phyloP scores from a whole-genome alignment of 805 yeast species.

The Hyphopichia homilentoma region DNA sequence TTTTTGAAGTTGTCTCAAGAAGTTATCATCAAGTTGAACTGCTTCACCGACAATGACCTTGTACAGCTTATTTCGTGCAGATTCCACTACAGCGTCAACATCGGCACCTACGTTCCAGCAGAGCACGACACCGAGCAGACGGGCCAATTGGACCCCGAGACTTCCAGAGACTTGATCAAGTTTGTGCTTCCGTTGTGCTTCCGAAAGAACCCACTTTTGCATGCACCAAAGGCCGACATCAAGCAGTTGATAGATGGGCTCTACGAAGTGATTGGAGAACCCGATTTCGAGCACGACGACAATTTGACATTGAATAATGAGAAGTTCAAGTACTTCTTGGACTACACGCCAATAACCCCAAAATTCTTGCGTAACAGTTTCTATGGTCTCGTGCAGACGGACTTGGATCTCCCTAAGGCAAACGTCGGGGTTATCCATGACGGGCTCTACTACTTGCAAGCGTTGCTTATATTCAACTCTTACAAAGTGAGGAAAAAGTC shows the following conservation, averaged over 20 bases:
- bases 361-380: conserved; percentile 47
- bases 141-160: conserved; percentile 21
- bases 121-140: conserved; percentile 53
- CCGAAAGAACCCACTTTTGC: conserved; percentile 55
- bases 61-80: conserved; percentile 78
- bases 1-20: conserved; percentile 61
- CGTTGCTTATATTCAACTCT: conserved; percentile 60
- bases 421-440: conserved; percentile 27
- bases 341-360: conserved; percentile 39
- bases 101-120: conserved; percentile 57
- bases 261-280: conserved; percentile 69
- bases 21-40: conserved; percentile 40
- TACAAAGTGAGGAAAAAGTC: conserved; percentile 70
- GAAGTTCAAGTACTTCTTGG: conserved; percentile 44
- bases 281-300: conserved; percentile 42
- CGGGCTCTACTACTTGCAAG: conserved; percentile 72
- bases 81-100: conserved; percentile 61
- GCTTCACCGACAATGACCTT: conserved; percentile 58
- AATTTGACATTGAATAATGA: conserved; percentile 44
- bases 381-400: conserved; percentile 41
- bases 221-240: conserved; percentile 63
- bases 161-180: conserved; percentile 36
- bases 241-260: conserved; percentile 70
- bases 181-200: conserved; percentile 55
- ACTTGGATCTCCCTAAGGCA: conserved; percentile 24